A percentile compares a stretch with the other conserved stretches of the same genome.
Conservation (phyloP, 139 green algal genomes). For the Mesotaenium endlicherianum region DNA sequence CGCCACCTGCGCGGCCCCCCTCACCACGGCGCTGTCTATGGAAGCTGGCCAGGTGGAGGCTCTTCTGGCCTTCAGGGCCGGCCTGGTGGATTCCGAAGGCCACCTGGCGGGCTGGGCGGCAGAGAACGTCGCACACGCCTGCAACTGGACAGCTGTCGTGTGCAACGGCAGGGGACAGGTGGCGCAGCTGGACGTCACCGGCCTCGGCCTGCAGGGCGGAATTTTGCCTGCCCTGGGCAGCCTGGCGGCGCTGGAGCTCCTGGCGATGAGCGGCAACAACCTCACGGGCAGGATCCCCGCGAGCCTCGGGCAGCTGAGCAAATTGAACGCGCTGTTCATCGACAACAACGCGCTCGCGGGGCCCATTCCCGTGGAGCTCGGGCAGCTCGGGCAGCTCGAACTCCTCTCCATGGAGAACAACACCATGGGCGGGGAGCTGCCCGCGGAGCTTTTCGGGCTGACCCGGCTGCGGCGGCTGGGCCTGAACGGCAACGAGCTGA, state of each 20-base stretch:
- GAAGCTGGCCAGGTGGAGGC: not conserved
- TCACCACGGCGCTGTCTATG: no score
- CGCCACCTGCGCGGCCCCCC: no score
- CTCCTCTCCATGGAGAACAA: not conserved
- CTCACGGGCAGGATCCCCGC: conserved; percentile 19
- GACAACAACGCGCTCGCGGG: not conserved
- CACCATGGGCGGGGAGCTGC: not conserved
- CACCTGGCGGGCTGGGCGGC: not conserved
- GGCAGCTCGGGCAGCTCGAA: not conserved
- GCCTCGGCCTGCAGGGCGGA: not conserved
- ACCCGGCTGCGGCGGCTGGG: not conserved
- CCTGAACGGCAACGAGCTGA: conserved; percentile 11
- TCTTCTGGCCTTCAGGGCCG: not conserved
- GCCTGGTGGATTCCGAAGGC: not conserved
- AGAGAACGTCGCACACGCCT: not conserved
- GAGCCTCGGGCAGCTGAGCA: not conserved
- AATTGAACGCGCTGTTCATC: not conserved
- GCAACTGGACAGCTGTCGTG: not conserved
- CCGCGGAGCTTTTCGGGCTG: not conserved
- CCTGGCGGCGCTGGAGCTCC: not conserved
- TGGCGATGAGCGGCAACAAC: not conserved
- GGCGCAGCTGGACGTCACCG: not conserved
- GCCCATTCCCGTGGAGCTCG: conserved; percentile 7
- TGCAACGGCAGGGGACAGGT: not conserved
- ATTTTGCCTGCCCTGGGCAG: no score